Conservation (phyloP, 345 rosid species). For the Zanthoxylum bungeanum region DNA sequence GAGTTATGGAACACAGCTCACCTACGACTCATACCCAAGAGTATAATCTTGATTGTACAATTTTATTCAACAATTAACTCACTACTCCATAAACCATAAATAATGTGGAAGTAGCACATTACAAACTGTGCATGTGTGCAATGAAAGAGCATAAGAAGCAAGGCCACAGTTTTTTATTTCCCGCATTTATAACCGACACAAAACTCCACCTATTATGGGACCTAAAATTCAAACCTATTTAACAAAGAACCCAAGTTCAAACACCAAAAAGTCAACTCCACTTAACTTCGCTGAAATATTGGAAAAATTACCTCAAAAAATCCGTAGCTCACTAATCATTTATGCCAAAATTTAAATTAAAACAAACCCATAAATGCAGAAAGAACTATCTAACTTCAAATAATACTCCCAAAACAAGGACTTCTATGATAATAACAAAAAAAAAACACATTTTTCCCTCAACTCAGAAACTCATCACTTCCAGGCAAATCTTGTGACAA, state of each 20-base stretch:
- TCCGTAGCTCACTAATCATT: not conserved
- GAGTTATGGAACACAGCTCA: not conserved
- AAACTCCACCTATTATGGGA: not conserved
- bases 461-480: slow-evolving; percentile 16
- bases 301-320: not conserved
- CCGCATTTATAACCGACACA: not conserved
- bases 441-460: too few species aligned
- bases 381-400: not conserved
- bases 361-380: not conserved
- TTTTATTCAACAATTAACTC: not conserved
- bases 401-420: not conserved
- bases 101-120: not conserved
- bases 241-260: not conserved
- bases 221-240: not conserved
- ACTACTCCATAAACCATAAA: not conserved
- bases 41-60: not conserved
- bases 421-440: not conserved
- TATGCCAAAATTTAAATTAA: too few species aligned
- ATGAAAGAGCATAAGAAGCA: not conserved
- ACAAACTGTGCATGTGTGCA: too few species aligned
- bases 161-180: not conserved
- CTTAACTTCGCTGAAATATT: not conserved
- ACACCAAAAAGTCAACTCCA: not conserved
- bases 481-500: not conserved
- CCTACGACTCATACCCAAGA: too few species aligned